These are phyloP conservation scores for Orbilia quercus DNA, from an alignment of 2,329 filamentous ascomycete genomes.

Conservation along the genomic window DNA sequence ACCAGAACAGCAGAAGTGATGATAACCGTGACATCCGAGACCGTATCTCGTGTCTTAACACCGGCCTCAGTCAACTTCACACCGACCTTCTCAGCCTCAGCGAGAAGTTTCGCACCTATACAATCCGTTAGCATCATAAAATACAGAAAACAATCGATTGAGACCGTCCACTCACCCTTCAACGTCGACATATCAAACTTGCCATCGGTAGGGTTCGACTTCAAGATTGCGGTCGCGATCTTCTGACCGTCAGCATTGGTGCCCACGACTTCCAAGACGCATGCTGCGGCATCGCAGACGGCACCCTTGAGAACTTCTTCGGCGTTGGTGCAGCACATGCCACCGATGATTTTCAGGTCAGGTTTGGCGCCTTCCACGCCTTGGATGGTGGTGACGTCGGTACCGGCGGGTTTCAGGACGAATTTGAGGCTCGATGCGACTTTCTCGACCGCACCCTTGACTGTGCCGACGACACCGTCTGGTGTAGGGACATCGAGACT, in stretches of 20 bases:
- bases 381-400: background rate
- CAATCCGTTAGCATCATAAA: no score
- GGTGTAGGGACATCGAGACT: background rate
- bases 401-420: background rate
- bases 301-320: conserved; percentile 3
- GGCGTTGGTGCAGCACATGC: conserved; percentile 14
- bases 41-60: no score
- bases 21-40: no score
- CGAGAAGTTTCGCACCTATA: no score
- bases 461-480: background rate
- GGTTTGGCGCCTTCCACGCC: background rate
- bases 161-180: no score
- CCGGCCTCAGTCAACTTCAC: no score
- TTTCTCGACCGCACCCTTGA: background rate
- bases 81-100: no score
- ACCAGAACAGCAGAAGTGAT: background rate
- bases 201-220: no score
- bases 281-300: background rate
- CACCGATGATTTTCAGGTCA: background rate
- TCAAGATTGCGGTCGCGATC: no score
- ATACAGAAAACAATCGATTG: no score
- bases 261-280: background rate
- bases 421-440: background rate
- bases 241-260: no score
- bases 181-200: no score